A percentile compares a stretch with the other conserved stretches of the same genome.
phyloP scores from a whole-genome alignment of 1,284 basidiomycete species.

The Pseudozyma tsukubaensis region DNA sequence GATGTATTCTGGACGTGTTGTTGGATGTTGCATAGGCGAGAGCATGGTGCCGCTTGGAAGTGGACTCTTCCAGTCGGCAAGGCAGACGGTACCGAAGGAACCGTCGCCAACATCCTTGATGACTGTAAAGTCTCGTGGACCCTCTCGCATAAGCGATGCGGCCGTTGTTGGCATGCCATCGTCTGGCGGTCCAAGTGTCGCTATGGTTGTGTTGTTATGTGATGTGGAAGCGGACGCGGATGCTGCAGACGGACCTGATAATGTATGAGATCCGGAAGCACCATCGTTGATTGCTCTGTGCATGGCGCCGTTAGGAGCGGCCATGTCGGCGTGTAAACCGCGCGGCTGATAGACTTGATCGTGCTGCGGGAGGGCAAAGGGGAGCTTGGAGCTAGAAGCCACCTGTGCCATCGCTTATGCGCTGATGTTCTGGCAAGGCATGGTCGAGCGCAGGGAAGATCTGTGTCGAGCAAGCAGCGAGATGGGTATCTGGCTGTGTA shows the following conservation, averaged over 20 bases:
- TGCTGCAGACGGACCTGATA: slow-evolving; percentile 1
- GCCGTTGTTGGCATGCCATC: slow-evolving; percentile 56
- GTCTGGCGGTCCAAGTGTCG: slow-evolving; percentile 32
- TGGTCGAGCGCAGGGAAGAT: slow-evolving; percentile 14
- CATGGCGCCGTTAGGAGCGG: slow-evolving; percentile 15
- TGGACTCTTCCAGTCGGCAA: slow-evolving; percentile 98
- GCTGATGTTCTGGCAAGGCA: slow-evolving; percentile 25
- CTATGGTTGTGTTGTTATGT: background rate
- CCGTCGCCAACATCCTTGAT: slow-evolving; percentile 66
- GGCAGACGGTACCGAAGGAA: slow-evolving; percentile 89
- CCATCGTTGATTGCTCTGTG: slow-evolving; percentile 14
- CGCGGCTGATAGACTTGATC: slow-evolving; percentile 20
- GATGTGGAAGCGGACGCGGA: background rate
- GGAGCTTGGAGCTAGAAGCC: slow-evolving; percentile 32
- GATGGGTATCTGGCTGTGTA: background rate
- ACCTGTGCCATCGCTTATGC: slow-evolving; percentile 47
- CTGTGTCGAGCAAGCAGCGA: slow-evolving; percentile 1
- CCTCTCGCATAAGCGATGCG: slow-evolving; percentile 62
- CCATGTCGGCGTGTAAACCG: slow-evolving; percentile 18
- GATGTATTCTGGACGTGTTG: slow-evolving; percentile 88
- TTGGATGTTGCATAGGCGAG: slow-evolving; percentile 70
- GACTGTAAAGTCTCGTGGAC: slow-evolving; percentile 61
- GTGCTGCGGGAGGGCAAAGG: slow-evolving; percentile 25
- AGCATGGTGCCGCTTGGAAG: slow-evolving; percentile 71
- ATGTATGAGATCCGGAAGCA: slow-evolving; percentile 11